These are phyloP conservation scores for Acanthamoeba sp. DNA, from an alignment of 208 protist species.

Conservation along the genomic window DNA sequence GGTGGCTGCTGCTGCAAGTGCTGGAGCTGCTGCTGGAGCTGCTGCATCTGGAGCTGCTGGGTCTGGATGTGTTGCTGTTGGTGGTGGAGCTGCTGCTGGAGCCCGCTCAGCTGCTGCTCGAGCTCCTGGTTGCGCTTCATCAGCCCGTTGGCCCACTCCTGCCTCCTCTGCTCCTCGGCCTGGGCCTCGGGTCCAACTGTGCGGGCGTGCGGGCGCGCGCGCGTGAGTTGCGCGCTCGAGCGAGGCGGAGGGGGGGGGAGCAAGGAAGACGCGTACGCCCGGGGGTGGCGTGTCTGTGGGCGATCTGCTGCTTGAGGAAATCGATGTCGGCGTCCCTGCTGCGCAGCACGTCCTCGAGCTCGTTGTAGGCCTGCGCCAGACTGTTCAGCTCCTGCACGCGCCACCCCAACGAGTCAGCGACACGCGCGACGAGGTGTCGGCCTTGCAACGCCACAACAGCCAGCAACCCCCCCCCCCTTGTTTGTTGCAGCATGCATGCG, in stretches of 20 bases:
- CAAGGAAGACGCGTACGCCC: neutral
- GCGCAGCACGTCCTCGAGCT: neutral
- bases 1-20: neutral
- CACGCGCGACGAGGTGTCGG: too few species aligned
- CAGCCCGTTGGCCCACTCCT: neutral
- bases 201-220: neutral
- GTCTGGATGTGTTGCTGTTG: slow-evolving; percentile 1
- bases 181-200: neutral
- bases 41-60: neutral
- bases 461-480: too few species aligned
- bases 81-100: neutral
- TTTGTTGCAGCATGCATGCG: neutral
- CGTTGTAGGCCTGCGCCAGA: slow-evolving; percentile 6
- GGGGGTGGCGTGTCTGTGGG: neutral
- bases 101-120: slow-evolving; percentile 2
- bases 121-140: neutral
- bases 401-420: too few species aligned
- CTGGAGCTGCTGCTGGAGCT: neutral
- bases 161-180: slow-evolving; percentile 7
- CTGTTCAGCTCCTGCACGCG: slow-evolving; percentile 13
- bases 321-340: neutral
- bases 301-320: neutral
- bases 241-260: neutral
- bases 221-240: neutral
- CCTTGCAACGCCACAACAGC: too few species aligned